Base-by-base conservation (phyloP, 2,329 filamentous ascomycete genomes). In the Tolypocladium tropicale region DNA sequence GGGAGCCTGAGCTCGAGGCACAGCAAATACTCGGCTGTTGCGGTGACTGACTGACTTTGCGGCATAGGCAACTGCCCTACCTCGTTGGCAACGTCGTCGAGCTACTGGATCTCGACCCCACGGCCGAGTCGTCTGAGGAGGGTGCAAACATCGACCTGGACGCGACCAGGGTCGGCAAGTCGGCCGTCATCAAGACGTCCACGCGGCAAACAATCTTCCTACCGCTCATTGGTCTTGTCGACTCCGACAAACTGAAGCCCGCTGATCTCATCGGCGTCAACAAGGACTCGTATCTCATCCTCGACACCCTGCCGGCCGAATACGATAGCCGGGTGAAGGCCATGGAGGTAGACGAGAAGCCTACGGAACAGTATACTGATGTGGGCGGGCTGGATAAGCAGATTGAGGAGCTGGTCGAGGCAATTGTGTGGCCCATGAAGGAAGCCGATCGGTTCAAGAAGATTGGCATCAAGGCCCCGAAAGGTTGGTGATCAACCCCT, bases 281-380 rank as follows among this genome's bases (percentile, higher is more conserved):
- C 74, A 99, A 99, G 77, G 95, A 99, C 68, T 97, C 93, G 57
- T 99, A 99, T 71, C 85, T 99, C 37, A 90, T 99, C 62, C 82
- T 99, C 57, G 95, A 99, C 70, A 99, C 94, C 28, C 80, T 99
- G 62, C 94, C 94, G 1, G 94, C 94, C 51, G 95, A 99, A 73
- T 99, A 99, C 69, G 94, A 99, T 70, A 97, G 93, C 76, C 85
- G 94, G 72, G 94, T 99, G 63, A 99, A 99, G 79, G 95, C 95
- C 37, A 99, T 99, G 94, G 95, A 99, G 78, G 94, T 99, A 9
- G 94, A 99, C 67, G 95, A 99, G 81, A 99, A 99, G 80, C 95
- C 94, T 11, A 97, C 92, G 41, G 94, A 99, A 75, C 96, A 97
- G 76, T 99, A 99, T 77, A 94, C 87, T 55, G 94, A 99, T 76